Conservation (phyloP, 257 asterid genomes). For the Solanum boliviense region DNA sequence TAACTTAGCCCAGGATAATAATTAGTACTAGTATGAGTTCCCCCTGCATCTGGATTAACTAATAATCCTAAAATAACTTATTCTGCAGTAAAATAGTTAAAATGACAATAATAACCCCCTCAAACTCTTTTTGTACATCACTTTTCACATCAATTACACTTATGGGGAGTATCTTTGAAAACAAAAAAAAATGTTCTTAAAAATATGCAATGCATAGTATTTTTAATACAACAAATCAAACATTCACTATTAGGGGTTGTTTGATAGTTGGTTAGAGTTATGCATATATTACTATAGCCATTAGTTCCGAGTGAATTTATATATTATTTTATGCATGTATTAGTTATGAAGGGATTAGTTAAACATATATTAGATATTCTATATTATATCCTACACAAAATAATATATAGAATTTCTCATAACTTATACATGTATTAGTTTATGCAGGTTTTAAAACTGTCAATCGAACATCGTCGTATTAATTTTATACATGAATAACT, state of each 20-base stretch:
- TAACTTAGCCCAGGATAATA: not conserved
- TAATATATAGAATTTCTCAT: no score
- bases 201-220: not conserved
- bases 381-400: not conserved
- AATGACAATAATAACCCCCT: not conserved
- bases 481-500: no score
- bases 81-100: no score
- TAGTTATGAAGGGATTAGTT: no score
- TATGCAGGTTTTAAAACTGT: no score
- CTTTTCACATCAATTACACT: not conserved
- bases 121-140: no score
- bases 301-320: no score
- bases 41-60: not conserved
- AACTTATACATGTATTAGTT: not conserved
- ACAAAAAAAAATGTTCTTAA: not conserved
- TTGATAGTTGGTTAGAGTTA: not conserved
- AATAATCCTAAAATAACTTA: no score
- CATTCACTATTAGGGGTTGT: not conserved
- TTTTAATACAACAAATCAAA: not conserved
- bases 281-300: not conserved
- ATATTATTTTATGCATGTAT: no score
- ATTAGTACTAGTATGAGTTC: not conserved
- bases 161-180: not conserved
- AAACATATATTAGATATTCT: no score
- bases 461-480: not conserved